phyloP scores from a whole-genome alignment of 345 rosid genomes.

The Murraya koenigii region DNA sequence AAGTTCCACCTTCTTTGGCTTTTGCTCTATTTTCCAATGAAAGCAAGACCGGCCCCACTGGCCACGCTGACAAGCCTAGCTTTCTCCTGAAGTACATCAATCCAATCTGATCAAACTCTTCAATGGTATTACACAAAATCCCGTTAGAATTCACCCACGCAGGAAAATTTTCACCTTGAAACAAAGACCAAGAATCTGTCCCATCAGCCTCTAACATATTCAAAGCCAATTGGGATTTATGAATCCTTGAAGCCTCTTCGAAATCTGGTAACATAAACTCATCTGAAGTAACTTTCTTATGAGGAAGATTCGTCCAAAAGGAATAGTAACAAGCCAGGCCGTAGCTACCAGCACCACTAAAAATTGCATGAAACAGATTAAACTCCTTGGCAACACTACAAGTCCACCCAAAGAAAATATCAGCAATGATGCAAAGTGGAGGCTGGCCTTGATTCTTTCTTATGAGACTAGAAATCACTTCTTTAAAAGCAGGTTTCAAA shows the following conservation, averaged over 20 bases:
- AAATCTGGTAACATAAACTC: constrained; percentile 27
- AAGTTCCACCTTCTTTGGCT: constrained; percentile 3
- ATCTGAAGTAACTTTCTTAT: not conserved
- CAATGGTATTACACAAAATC: constrained; percentile 29
- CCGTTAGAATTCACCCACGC: constrained; percentile 18
- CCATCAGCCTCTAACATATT: constrained; percentile 45
- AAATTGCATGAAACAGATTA: constrained; percentile 31
- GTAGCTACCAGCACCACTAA: constrained; percentile 19
- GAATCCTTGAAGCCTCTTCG: constrained; percentile 22
- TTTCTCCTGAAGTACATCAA: constrained; percentile 21
- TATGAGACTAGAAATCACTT: constrained; percentile 21
- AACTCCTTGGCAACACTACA: constrained; percentile 19
- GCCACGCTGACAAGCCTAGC: constrained; percentile 20
- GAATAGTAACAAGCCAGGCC: constrained; percentile 32
- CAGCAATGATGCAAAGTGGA: constrained; percentile 32
- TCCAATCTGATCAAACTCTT: constrained; percentile 33
- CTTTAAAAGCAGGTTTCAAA: constrained; percentile 30
- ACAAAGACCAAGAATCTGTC: constrained; percentile 46
- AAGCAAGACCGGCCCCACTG: constrained; percentile 26
- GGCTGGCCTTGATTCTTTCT: constrained; percentile 10
- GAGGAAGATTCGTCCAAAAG: constrained; percentile 26
- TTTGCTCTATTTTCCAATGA: constrained; percentile 6
- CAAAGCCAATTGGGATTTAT: constrained; percentile 24
- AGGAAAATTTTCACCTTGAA: constrained; percentile 20
- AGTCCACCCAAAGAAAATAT: not conserved